A percentile compares a stretch with the other conserved stretches of the same genome.
These are phyloP conservation scores for Litchi chinensis DNA, from an alignment of 345 rosid genomes.

Conservation along the genomic window DNA sequence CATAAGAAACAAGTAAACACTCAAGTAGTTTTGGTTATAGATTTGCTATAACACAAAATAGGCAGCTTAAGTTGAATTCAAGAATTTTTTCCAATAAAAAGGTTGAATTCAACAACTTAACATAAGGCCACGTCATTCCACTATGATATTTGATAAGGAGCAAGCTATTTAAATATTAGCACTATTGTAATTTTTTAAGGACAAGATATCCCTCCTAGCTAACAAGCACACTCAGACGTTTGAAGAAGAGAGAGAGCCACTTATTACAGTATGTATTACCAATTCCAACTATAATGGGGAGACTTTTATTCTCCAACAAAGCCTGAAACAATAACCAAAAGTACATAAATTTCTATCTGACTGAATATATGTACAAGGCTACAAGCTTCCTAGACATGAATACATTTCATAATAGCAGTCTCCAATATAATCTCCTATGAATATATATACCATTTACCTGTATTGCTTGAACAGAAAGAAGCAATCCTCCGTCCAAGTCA, in stretches of 20 bases:
- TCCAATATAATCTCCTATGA: conserved; percentile 19
- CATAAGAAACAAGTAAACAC: background rate
- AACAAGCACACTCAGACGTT: conserved; percentile 11
- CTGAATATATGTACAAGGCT: background rate
- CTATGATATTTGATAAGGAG: background rate
- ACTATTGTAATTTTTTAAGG: background rate
- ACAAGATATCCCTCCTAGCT: conserved; percentile 7
- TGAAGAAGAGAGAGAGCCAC: conserved; percentile 15
- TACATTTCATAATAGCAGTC: background rate
- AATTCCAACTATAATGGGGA: conserved; percentile 90
- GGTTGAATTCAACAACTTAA: background rate
- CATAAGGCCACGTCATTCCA: background rate
- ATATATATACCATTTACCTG: conserved; percentile 57
- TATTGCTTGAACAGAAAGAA: conserved; percentile 98
- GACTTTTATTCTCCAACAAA: conserved; percentile 88
- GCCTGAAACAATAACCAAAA: conserved; percentile 57
- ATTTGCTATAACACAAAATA: background rate
- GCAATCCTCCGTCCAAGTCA: conserved; percentile 95
- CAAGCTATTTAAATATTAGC: too few species aligned
- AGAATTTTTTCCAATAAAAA: background rate
- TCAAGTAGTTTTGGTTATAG: background rate
- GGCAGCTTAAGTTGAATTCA: background rate
- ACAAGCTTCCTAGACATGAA: conserved; percentile 1
- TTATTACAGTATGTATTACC: conserved; percentile 48
- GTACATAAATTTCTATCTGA: conserved; percentile 7